These are phyloP conservation scores for Aspergillus sp. DNA, from an alignment of 2,329 filamentous ascomycete species.

Conservation along the genomic window DNA sequence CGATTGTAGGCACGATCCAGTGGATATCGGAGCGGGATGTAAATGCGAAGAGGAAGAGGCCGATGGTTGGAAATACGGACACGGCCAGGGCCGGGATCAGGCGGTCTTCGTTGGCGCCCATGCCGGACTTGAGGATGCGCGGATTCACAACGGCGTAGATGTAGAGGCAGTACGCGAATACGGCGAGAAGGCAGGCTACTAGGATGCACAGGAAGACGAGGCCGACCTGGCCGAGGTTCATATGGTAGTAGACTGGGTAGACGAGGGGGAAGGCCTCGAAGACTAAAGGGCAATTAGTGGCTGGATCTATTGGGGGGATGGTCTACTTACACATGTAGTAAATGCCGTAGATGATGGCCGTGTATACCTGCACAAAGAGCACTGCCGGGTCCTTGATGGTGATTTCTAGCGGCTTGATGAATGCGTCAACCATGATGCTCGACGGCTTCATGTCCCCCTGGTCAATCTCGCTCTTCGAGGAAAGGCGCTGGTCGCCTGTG, in stretches of 20 bases:
- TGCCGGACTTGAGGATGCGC: conserved; percentile 48
- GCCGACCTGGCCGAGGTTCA: not conserved
- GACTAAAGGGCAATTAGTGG: not conserved
- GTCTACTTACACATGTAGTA: not conserved
- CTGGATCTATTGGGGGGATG: too few relatives aligned
- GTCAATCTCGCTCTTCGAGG: not conserved
- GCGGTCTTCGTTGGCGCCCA: conserved; percentile 52
- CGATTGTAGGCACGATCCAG: conserved; percentile 37
- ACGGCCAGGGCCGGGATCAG: conserved; percentile 55
- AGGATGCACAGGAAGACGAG: not conserved
- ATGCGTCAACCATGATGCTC: not conserved
- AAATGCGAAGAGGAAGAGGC: conserved; percentile 54
- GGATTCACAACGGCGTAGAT: conserved; percentile 53
- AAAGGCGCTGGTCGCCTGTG: not conserved
- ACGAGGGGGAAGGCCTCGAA: conserved; percentile 5
- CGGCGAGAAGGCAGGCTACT: conserved; percentile 40
- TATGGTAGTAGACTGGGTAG: not conserved
- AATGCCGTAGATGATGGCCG: not conserved
- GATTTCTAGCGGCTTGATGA: not conserved
- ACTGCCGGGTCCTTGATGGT: not conserved
- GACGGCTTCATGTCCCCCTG: not conserved
- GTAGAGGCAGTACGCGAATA: conserved; percentile 52
- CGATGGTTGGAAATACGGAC: conserved; percentile 54
- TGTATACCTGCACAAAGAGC: not conserved
- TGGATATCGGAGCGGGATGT: conserved; percentile 19